These are phyloP conservation scores for Mayamaea pseudoterrestris DNA, from an alignment of 108 stramenopile genomes.

Conservation along the genomic window DNA sequence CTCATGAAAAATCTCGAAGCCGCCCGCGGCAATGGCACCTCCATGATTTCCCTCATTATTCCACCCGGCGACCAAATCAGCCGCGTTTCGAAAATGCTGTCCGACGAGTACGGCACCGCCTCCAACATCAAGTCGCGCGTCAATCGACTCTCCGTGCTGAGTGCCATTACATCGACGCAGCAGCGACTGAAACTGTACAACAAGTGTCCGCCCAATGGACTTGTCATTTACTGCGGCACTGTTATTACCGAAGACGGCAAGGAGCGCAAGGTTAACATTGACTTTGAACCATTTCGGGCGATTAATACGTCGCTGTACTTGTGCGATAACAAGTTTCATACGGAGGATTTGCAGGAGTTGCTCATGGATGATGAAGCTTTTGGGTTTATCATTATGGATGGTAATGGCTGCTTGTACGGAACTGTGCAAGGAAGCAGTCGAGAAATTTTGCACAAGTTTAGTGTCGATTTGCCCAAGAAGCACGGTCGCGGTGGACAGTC, in stretches of 20 bases:
- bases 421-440: constrained; percentile 88
- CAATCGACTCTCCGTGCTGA: constrained; percentile 90
- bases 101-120: constrained; percentile 98
- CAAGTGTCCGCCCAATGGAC: constrained; percentile 87
- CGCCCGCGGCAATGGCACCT: constrained; percentile 94
- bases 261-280: constrained; percentile 94
- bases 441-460: constrained; percentile 95
- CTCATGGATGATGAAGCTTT: constrained; percentile 98
- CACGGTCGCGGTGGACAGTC: constrained; percentile 98
- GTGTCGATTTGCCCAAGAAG: constrained; percentile 98
- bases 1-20: constrained; percentile 94
- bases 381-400: constrained; percentile 99
- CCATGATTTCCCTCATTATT: constrained; percentile 98
- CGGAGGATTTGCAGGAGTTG: constrained; percentile 94
- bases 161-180: constrained; percentile 98
- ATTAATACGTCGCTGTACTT: constrained; percentile 99
- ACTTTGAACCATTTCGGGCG: constrained; percentile 98
- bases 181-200: constrained; percentile 96
- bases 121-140: constrained; percentile 98
- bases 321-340: constrained; percentile 99
- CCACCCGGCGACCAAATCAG: constrained; percentile 94
- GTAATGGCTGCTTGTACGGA: constrained; percentile 96
- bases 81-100: constrained; percentile 94
- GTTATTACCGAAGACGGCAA: constrained; percentile 99
- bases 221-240: constrained; percentile 97